phyloP scores from a whole-genome alignment of 495 filamentous ascomycete species.

The Daldinia caldariorum region DNA sequence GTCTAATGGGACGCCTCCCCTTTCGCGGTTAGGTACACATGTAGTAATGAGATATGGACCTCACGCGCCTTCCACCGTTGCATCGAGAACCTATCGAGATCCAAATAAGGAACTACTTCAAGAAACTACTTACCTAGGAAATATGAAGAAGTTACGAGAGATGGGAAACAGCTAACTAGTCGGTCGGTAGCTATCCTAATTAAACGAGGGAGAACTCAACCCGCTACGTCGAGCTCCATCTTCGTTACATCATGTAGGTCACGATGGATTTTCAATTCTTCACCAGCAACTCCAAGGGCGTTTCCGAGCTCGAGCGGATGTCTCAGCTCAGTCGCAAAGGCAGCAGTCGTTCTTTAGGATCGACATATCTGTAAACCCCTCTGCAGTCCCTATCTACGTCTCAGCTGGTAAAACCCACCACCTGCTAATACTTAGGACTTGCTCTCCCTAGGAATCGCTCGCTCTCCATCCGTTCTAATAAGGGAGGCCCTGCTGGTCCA shows the following conservation, averaged over 20 bases:
- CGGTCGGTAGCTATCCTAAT: constrained; percentile 15
- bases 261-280: constrained; percentile 48
- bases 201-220: constrained; percentile 4
- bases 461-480: constrained; percentile 65
- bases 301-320: constrained; percentile 42
- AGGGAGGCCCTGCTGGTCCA: constrained; percentile 58
- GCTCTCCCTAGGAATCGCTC: constrained; percentile 54
- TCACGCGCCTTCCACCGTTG: background rate
- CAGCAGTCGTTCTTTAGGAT: constrained; percentile 34
- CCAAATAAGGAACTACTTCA: constrained; percentile 12
- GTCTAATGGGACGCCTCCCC: constrained; percentile 6
- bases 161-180: constrained; percentile 37
- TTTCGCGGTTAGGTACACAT: too few relatives aligned
- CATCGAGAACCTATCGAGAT: background rate
- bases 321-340: constrained; percentile 36
- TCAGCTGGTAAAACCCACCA: background rate
- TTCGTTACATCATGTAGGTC: constrained; percentile 45
- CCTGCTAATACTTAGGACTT: constrained; percentile 36
- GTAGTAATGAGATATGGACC: background rate
- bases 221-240: constrained; percentile 4
- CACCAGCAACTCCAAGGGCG: constrained; percentile 42
- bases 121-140: constrained; percentile 15
- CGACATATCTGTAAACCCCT: constrained; percentile 44
- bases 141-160: constrained; percentile 7
- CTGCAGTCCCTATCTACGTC: constrained; percentile 17